A percentile compares a stretch with the other conserved stretches of the same genome.
Evolutionary conservation across 345 rosid species (phyloP).

Genomic region (Brassica incana): DNA sequence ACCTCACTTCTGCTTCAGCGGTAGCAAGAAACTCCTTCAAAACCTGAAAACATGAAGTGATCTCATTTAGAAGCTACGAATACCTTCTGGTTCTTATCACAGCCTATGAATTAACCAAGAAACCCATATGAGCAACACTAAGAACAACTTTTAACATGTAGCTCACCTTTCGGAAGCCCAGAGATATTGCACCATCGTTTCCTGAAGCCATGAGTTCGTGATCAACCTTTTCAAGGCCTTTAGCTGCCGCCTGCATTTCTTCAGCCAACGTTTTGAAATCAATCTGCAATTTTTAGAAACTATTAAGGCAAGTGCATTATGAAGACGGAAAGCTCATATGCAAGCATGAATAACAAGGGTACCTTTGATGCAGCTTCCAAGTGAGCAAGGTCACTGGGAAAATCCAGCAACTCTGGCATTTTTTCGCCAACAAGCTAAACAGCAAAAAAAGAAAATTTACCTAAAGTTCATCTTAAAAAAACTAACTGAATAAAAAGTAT

Average conservation of each 20-base stretch:
- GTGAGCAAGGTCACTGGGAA: constrained; percentile 83
- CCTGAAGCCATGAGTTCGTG: constrained; percentile 86
- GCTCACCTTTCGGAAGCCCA: constrained; percentile 86
- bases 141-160: constrained; percentile 9
- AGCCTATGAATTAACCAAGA: constrained; percentile 3
- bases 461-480: constrained; percentile 14
- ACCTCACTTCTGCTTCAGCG: constrained; percentile 90
- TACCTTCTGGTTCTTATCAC: background rate
- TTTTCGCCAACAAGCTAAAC: constrained; percentile 85
- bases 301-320: background rate
- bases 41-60: constrained; percentile 50
- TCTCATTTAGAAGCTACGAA: background rate
- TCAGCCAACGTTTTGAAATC: constrained; percentile 94
- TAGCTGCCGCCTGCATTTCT: constrained; percentile 98
- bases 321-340: background rate
- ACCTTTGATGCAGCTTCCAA: constrained; percentile 98
- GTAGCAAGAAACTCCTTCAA: constrained; percentile 77
- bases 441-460: constrained; percentile 21
- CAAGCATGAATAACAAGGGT: constrained; percentile 25
- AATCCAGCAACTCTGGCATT: constrained; percentile 89
- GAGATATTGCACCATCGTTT: constrained; percentile 79
- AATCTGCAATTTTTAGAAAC: constrained; percentile 52
- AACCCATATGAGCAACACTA: constrained; percentile 12
- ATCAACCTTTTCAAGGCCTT: constrained; percentile 93
- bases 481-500: constrained; percentile 3